These are phyloP conservation scores for Starmerella apis DNA, from an alignment of 805 yeast species.

Conservation along the genomic window DNA sequence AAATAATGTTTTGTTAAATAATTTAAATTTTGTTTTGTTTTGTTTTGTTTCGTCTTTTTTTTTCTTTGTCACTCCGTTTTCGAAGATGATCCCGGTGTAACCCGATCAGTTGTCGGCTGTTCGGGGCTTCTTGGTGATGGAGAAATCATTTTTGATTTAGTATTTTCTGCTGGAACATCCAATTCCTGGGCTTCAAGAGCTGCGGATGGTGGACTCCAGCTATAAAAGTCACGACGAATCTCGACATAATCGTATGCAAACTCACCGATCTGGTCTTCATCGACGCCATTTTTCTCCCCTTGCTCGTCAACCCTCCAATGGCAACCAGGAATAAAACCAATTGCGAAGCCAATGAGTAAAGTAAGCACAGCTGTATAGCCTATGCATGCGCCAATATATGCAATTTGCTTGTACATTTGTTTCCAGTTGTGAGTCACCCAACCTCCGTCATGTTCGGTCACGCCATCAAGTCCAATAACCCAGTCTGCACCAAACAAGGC, in stretches of 20 bases:
- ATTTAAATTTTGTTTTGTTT: not conserved
- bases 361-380: constrained; percentile 74
- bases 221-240: constrained; percentile 71
- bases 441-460: constrained; percentile 77
- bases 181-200: constrained; percentile 6
- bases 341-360: constrained; percentile 58
- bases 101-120: not conserved
- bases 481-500: constrained; percentile 79
- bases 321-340: constrained; percentile 72
- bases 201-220: constrained; percentile 34
- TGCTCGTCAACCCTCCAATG: constrained; percentile 69
- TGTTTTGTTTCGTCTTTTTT: too few relatives aligned
- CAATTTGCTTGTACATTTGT: constrained; percentile 83
- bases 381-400: constrained; percentile 60
- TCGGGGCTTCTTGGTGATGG: not conserved
- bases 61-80: too few relatives aligned
- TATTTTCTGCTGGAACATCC: not conserved
- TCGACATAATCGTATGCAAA: constrained; percentile 98
- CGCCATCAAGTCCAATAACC: constrained; percentile 85
- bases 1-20: not conserved
- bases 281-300: constrained; percentile 83
- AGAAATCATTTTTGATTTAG: not conserved
- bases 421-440: constrained; percentile 86
- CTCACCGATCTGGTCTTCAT: constrained; percentile 95
- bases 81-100: not conserved